Conservation (phyloP, 1,284 basidiomycete genomes). For the Sporisorium iseilematis-ciliati region DNA sequence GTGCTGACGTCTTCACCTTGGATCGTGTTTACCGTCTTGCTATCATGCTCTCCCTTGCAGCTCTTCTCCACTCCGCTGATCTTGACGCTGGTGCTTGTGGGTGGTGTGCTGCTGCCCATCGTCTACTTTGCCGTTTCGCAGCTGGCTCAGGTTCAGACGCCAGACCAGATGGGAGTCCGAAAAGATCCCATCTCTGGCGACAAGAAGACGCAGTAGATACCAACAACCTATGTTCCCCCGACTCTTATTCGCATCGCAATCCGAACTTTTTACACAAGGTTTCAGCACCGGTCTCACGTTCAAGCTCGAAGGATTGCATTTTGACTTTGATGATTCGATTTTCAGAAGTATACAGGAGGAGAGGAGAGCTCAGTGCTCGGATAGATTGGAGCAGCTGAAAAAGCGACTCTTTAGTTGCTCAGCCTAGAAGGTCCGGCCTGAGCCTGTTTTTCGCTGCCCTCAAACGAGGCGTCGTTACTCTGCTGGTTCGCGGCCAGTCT, state of each 20-base stretch:
- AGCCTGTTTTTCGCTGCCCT: conserved; percentile 14
- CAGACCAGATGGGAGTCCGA: conserved; percentile 54
- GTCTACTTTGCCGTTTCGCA: conserved; percentile 50
- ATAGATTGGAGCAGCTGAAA: no score
- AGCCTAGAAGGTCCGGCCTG: conserved; percentile 17
- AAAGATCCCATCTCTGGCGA: conserved; percentile 52
- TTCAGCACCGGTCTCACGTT: neutral
- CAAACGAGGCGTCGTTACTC: neutral
- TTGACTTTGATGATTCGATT: neutral
- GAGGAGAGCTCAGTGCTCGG: neutral
- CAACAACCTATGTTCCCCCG: neutral
- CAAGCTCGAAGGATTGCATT: neutral
- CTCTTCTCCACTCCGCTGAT: conserved; percentile 52
- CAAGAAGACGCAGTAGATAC: conserved; percentile 51
- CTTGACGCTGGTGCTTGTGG: conserved; percentile 39
- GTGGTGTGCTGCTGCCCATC: conserved; percentile 42
- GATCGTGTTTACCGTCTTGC: neutral
- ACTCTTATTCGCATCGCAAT: neutral
- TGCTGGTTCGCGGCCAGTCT: neutral
- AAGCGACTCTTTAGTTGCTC: neutral
- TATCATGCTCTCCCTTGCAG: conserved; percentile 8
- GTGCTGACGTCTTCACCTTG: neutral
- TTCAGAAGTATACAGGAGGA: no score
- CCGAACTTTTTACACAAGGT: neutral
- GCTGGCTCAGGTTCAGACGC: conserved; percentile 48